Conservation (phyloP, 192 early-diverging fungal genomes). For the Coemansia sp. region DNA sequence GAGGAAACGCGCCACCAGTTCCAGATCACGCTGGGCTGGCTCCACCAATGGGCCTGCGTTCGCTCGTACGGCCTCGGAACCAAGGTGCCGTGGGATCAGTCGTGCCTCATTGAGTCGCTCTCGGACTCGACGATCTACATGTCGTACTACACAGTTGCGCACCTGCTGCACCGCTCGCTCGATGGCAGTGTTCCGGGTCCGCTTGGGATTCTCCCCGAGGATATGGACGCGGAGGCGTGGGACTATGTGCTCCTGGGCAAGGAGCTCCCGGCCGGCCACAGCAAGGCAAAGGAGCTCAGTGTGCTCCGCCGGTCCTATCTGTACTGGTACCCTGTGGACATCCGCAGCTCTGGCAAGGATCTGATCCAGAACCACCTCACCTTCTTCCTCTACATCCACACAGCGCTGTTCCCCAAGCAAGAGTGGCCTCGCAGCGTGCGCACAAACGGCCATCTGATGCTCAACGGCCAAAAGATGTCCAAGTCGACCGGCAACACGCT, state of each 20-base stretch:
- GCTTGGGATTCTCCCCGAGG: conserved; percentile 67
- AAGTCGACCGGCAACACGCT: conserved; percentile 97
- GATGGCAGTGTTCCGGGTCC: conserved; percentile 75
- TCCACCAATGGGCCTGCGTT: conserved; percentile 96
- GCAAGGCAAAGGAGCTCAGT: conserved; percentile 60
- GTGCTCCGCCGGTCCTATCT: conserved; percentile 82
- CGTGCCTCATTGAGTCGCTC: conserved; percentile 91
- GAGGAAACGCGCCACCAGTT: conserved; percentile 83
- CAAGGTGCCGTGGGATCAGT: conserved; percentile 88
- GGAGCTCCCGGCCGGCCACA: conserved; percentile 50
- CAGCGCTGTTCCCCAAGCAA: conserved; percentile 85
- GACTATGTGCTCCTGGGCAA: conserved; percentile 81
- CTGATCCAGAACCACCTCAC: conserved; percentile 96
- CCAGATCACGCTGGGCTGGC: conserved; percentile 81
- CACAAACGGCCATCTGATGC: conserved; percentile 89
- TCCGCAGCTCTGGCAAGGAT: conserved; percentile 96
- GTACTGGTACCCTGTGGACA: conserved; percentile 97
- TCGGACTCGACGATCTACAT: conserved; percentile 99
- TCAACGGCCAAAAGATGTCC: conserved; percentile 97
- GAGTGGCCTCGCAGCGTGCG: conserved; percentile 86
- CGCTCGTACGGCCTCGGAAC: conserved; percentile 89
- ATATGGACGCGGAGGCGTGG: conserved; percentile 92
- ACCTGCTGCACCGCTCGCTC: conserved; percentile 81
- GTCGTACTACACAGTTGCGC: conserved; percentile 98
- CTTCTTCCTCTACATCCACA: conserved; percentile 96